Base-by-base conservation (phyloP, 2,329 filamentous ascomycete genomes). In the Scleromitrula shiraiana region DNA sequence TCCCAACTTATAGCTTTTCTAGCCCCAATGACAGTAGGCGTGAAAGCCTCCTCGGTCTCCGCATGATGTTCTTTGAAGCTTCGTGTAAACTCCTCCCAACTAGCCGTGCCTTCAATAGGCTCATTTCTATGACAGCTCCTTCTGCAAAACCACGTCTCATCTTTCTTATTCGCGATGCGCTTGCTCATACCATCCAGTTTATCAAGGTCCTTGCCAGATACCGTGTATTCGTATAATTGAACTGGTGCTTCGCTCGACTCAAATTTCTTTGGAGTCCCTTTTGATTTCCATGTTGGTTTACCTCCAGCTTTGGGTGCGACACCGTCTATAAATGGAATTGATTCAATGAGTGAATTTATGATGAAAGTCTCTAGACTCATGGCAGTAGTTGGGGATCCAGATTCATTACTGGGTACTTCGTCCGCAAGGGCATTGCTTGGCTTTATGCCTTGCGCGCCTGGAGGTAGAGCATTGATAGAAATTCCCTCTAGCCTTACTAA, bases 71-170 rank as follows among this genome's bases (percentile, higher is more conserved):
- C 69, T 56, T 80, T 77, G 62, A 88, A 74, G 53, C 70, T 72
- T 27, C 63, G 63, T 30, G 73, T 69, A 62, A 88, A 85, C 63
- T 88, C 83, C 0, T 67, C 68, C 76, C 80, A 86, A 38, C 61
- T 69, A 8, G 81, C 83, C 1, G 80, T 80, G 7, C 77, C 74
- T 20, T 58, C 58, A 32, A 65, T 66, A 15, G 69, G 65, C 5
- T 64, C 66, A 58, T 83, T 73, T 49, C 68, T 67, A 61, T 88
- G 84, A 35, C 76, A 65, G 61, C 79, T 84, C 37, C 73, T 73
- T 48, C 85, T 74, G 33, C 77, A 77, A 45, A 74, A 75, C 84
- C 84, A 88, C 15, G 70, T 73, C 64, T 85, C 82, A 26, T 58
- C 51, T 43, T 63, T 61, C 51, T 65, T 63, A 50, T 62, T 58